Conservation (phyloP, 371 early-diverging fungal genomes). For the Mortierella sp. region DNA sequence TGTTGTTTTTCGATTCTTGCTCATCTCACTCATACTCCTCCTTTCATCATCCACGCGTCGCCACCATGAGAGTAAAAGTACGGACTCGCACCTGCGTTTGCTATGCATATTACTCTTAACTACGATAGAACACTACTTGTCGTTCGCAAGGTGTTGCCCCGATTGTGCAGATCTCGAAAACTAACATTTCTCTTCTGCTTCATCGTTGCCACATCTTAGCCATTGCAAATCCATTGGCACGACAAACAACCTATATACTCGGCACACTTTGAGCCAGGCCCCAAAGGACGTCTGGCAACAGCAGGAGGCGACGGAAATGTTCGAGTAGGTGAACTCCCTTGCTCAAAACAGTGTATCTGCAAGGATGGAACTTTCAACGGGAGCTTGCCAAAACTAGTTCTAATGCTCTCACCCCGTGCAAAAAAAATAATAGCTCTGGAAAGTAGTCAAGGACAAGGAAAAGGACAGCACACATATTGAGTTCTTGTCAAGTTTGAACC, state of each 20-base stretch:
- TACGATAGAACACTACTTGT: neutral
- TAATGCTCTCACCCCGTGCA: too few species aligned
- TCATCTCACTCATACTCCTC: neutral
- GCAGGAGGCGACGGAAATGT: constrained; percentile 94
- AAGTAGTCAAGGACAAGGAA: constrained; percentile 57
- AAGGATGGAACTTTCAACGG: neutral
- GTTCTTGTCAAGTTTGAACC: constrained; percentile 86
- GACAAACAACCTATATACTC: constrained; percentile 92
- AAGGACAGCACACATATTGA: constrained; percentile 74
- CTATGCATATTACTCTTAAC: neutral
- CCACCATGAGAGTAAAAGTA: constrained; percentile 55
- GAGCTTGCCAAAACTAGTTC: neutral
- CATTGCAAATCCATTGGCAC: constrained; percentile 96
- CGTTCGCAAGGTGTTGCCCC: neutral
- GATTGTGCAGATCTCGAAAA: neutral
- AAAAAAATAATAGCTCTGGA: constrained; percentile 79
- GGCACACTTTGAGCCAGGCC: constrained; percentile 87
- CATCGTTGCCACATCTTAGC: constrained; percentile 18
- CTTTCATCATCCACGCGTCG: constrained; percentile 6
- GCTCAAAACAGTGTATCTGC: neutral
- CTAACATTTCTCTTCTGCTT: neutral
- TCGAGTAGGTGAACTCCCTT: constrained; percentile 67
- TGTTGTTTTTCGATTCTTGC: constrained; percentile 1
- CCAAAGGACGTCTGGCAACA: constrained; percentile 83
- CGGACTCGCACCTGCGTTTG: neutral